Evolutionary conservation across 2,329 filamentous ascomycete species (phyloP).

Genomic region (Pseudofabraea citricarpa): DNA sequence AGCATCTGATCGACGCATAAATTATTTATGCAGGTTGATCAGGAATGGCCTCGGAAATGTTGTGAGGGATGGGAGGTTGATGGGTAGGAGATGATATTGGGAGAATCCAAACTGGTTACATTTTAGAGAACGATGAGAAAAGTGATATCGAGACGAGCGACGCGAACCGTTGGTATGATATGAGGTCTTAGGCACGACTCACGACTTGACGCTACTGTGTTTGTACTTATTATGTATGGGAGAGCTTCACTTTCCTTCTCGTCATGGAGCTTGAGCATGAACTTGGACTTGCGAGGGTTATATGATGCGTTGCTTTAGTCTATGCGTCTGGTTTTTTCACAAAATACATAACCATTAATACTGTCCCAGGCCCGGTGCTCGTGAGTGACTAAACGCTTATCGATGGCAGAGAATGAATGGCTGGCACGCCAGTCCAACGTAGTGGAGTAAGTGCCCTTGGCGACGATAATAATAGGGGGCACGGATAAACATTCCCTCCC

Average conservation of each 20-base stretch:
- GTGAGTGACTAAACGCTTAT: too few species aligned
- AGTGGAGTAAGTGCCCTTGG: too few species aligned
- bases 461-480: too few species aligned
- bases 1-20: constrained; percentile 24
- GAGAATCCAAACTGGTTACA: not conserved
- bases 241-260: not conserved
- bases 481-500: too few species aligned
- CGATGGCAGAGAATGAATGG: too few species aligned
- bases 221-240: constrained; percentile 3
- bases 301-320: not conserved
- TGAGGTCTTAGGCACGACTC: constrained; percentile 2
- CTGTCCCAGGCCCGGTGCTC: too few species aligned
- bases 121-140: not conserved
- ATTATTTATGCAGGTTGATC: not conserved
- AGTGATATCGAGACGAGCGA: constrained; percentile 1
- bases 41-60: not conserved
- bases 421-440: too few species aligned
- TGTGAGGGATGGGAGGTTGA: not conserved
- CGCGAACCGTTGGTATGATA: not conserved
- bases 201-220: constrained; percentile 2
- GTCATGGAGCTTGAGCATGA: not conserved
- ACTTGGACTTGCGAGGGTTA: not conserved
- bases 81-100: not conserved
- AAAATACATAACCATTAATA: not conserved
- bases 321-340: not conserved